Evolutionary conservation across 345 rosid genomes (phyloP).

Genomic region (Ceriops decandra): DNA sequence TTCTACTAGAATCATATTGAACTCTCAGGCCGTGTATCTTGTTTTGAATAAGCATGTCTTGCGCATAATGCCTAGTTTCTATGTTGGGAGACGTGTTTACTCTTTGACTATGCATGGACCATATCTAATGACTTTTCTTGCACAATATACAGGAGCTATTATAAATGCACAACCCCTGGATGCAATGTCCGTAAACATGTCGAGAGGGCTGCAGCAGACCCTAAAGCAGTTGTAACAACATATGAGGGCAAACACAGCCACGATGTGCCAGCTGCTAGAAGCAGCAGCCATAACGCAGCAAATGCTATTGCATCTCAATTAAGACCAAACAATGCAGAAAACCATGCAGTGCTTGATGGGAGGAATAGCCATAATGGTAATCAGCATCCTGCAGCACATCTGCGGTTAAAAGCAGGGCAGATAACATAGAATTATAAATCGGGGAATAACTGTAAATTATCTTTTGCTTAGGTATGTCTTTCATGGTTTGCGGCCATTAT

Average conservation of each 20-base stretch:
- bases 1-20: not conserved
- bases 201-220: conserved; percentile 81
- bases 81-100: not conserved
- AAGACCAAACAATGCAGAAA: conserved; percentile 24
- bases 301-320: conserved; percentile 15
- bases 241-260: conserved; percentile 94
- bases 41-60: not conserved
- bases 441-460: too few species aligned
- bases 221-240: conserved; percentile 79
- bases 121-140: not conserved
- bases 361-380: conserved; percentile 24
- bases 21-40: not conserved
- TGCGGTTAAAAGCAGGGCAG: conserved; percentile 66
- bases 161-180: conserved; percentile 75
- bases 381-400: conserved; percentile 47
- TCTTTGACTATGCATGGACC: too few species aligned
- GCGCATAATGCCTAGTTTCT: not conserved
- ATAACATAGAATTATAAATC: conserved; percentile 20
- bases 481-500: conserved; percentile 8
- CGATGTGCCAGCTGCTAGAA: conserved; percentile 65
- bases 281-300: conserved; percentile 37
- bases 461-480: conserved; percentile 1
- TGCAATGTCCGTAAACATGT: conserved; percentile 94
- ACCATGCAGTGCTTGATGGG: conserved; percentile 18
- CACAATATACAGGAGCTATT: conserved; percentile 60